These are phyloP conservation scores for Geoglossum cookeanum DNA, from an alignment of 2,329 filamentous ascomycete species.

Conservation along the genomic window DNA sequence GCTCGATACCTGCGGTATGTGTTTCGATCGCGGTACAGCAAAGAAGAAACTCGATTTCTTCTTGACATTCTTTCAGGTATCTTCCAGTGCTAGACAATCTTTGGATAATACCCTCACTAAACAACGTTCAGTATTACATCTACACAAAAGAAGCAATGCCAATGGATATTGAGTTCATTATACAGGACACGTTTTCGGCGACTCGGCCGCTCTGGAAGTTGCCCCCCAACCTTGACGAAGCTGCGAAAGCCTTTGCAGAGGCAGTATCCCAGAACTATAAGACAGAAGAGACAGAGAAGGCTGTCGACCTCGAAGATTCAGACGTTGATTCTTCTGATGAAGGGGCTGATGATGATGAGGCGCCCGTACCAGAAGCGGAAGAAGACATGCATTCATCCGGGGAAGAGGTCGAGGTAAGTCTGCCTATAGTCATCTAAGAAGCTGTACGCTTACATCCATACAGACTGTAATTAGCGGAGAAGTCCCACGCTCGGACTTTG, in stretches of 20 bases:
- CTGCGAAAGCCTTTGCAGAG: conserved; percentile 63
- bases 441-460: conserved; percentile 27
- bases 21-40: conserved; percentile 80
- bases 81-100: conserved; percentile 5
- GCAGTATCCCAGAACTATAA: conserved; percentile 86
- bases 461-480: conserved; percentile 19
- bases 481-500: conserved; percentile 41
- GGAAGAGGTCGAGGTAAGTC: conserved; percentile 22
- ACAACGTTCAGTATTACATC: conserved; percentile 60
- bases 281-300: conserved; percentile 49
- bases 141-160: conserved; percentile 75
- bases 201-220: conserved; percentile 88
- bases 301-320: conserved; percentile 50
- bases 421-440: conserved; percentile 8
- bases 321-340: conserved; percentile 57
- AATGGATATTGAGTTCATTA: conserved; percentile 93
- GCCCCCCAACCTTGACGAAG: conserved; percentile 62
- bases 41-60: conserved; percentile 98
- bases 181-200: conserved; percentile 76
- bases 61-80: conserved; percentile 75
- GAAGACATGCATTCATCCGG: conserved; percentile 37
- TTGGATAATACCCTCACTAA: conserved; percentile 4
- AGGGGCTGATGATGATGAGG: conserved; percentile 42
- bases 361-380: conserved; percentile 28
- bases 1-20: conserved; percentile 87